Base-by-base conservation (phyloP, 2,329 filamentous ascomycete species). In the Diaporthe nobilis region DNA sequence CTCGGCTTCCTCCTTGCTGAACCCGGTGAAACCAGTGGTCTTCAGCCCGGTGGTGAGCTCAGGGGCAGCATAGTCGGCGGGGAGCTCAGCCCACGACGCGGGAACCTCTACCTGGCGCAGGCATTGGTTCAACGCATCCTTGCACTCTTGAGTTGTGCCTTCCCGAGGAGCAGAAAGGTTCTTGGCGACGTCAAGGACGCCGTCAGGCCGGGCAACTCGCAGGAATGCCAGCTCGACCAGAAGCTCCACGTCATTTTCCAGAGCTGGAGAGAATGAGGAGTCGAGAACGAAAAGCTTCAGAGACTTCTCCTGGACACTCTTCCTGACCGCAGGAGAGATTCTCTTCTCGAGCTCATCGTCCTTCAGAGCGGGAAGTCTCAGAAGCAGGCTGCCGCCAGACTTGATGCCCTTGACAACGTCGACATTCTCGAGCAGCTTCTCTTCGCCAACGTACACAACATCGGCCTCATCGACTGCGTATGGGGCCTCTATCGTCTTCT, bases 291-390 rank as follows among this genome's bases (percentile, higher is more conserved):
- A 94, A 49, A 99, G 88, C 77, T 93, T 86, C 47, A 96, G 87
- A 47, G 90, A 89, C 84, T 94, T 95, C 81, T 92, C 88, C 72
- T 92, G 91, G 70, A 98, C 85, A 20, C 90, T 88, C 84, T 94
- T 95, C 82, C 94, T 92, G 78, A 97, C 90, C 63, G 87, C 83
- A 51, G 89, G 88, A 2, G 95, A 91, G 8, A 99, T 87, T 80
- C 94, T 93, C 90, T 97, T 98, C 87, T 98, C 96, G 9, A 96
- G 84, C 49, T 98, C 95, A 60, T 97, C 96, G 71, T 95, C 91
- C 86, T 98, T 98, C 83, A 95, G 91, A 79, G 92, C 93, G 39
- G 94, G 90, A 34, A 97, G 89, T 81, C 92, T 94, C 57, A 98
- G 81, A 73, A 98, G 89, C 60, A 98, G 84, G 78, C 92, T 93